phyloP scores from a whole-genome alignment of 164 flowering plant species.

The Liriodendron chinense region DNA sequence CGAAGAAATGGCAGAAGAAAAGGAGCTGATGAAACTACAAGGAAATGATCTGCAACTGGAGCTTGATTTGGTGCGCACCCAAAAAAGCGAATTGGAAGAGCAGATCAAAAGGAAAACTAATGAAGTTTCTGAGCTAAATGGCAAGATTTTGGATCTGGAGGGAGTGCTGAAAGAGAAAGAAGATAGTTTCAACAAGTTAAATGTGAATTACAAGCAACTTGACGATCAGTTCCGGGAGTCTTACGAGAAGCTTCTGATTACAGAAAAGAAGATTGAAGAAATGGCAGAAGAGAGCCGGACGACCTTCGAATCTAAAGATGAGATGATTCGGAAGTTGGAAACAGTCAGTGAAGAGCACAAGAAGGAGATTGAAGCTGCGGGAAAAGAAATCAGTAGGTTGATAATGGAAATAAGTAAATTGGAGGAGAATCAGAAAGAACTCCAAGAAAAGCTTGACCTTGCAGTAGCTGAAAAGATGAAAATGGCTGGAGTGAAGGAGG shows the following conservation, averaged over 20 bases:
- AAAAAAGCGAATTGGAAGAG: constrained; percentile 33
- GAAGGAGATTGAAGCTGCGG: constrained; percentile 12
- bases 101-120: constrained; percentile 25
- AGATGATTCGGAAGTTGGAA: constrained; percentile 16
- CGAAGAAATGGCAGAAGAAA: constrained; percentile 10
- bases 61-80: constrained; percentile 24
- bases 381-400: constrained; percentile 13
- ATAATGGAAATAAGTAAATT: constrained; percentile 8
- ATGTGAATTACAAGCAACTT: constrained; percentile 8
- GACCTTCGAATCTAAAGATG: constrained; percentile 28
- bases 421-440: constrained; percentile 9
- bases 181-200: constrained; percentile 2
- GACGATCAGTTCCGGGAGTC: constrained; percentile 10
- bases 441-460: constrained; percentile 12
- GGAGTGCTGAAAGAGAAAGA: constrained; percentile 14
- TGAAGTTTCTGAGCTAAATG: constrained; percentile 13
- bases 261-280: constrained; percentile 33
- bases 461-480: constrained; percentile 16
- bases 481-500: constrained; percentile 13
- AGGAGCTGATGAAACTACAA: constrained; percentile 8
- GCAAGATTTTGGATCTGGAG: constrained; percentile 8
- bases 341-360: constrained; percentile 10
- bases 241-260: constrained; percentile 19
- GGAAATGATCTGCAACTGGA: constrained; percentile 32
- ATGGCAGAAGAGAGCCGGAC: constrained; percentile 31